These are phyloP conservation scores for Rubroboletus pulcherrimus DNA, from an alignment of 768 basidiomycete genomes.

Conservation along the genomic window DNA sequence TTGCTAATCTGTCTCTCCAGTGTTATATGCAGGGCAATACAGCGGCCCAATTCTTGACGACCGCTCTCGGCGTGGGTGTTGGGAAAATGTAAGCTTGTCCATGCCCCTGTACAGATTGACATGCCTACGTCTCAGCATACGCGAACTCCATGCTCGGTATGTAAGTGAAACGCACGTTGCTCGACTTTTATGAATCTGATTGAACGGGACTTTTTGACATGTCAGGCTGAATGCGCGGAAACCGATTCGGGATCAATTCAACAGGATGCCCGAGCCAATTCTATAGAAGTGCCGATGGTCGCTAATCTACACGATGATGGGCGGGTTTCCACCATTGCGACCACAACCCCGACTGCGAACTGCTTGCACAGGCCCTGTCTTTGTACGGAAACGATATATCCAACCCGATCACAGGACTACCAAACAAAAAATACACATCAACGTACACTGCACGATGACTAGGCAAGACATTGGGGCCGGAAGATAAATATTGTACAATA, in stretches of 20 bases:
- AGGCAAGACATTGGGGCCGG: neutral
- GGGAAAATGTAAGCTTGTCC: slow-evolving; percentile 10
- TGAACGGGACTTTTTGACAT: neutral
- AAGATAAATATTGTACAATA: neutral
- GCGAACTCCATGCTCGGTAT: slow-evolving; percentile 22
- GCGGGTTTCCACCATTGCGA: neutral
- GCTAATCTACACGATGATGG: neutral
- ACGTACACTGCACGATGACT: neutral
- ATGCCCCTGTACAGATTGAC: neutral
- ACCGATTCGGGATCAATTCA: slow-evolving; percentile 12
- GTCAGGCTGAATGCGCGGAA: slow-evolving; percentile 11
- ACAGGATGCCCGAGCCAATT: neutral
- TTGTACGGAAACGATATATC: neutral
- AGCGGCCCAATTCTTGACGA: neutral
- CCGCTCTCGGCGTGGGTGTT: slow-evolving; percentile 9
- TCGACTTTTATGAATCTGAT: neutral
- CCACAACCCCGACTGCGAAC: too few relatives aligned
- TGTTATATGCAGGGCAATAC: neutral
- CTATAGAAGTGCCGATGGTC: slow-evolving; percentile 8
- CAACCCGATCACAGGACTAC: neutral
- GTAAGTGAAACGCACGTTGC: slow-evolving; percentile 2
- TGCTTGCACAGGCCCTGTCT: neutral
- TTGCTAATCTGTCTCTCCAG: slow-evolving; percentile 4
- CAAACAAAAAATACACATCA: neutral
- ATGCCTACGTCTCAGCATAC: slow-evolving; percentile 13